Conservation (phyloP, 768 basidiomycete species). For the Lanmaoa rubissima region DNA sequence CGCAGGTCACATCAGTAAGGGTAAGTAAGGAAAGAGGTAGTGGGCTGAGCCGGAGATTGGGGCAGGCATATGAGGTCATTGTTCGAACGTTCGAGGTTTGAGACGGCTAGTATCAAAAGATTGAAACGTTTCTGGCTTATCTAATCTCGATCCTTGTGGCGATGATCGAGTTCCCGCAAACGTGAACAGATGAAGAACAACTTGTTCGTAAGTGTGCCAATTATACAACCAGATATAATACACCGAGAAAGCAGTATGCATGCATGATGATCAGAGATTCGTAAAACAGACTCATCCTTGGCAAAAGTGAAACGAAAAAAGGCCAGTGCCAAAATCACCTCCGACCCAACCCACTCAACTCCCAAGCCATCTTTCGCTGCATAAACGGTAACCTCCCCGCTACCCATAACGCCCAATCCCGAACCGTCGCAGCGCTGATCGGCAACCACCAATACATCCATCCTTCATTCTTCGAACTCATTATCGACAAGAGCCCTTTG, state of each 20-base stretch:
- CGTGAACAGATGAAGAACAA: no score
- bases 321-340: slow-evolving; percentile 3
- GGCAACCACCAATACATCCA: slow-evolving; percentile 29
- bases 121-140: no score
- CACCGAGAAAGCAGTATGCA: neutral
- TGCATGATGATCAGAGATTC: neutral
- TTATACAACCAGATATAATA: neutral
- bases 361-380: slow-evolving; percentile 21
- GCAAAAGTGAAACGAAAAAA: neutral
- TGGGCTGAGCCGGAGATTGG: no score
- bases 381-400: slow-evolving; percentile 21
- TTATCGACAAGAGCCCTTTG: slow-evolving; percentile 32
- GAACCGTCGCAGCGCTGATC: slow-evolving; percentile 23
- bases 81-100: no score
- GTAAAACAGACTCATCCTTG: neutral
- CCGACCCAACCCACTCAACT: slow-evolving; percentile 28
- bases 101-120: no score
- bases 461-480: slow-evolving; percentile 16
- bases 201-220: neutral
- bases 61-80: no score
- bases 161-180: no score
- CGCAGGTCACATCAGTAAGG: neutral
- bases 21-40: neutral
- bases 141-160: no score
- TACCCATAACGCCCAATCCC: slow-evolving; percentile 29